Evolutionary conservation across 2,329 filamentous ascomycete genomes (phyloP).

Genomic region (Fusarium tjaetaba): DNA sequence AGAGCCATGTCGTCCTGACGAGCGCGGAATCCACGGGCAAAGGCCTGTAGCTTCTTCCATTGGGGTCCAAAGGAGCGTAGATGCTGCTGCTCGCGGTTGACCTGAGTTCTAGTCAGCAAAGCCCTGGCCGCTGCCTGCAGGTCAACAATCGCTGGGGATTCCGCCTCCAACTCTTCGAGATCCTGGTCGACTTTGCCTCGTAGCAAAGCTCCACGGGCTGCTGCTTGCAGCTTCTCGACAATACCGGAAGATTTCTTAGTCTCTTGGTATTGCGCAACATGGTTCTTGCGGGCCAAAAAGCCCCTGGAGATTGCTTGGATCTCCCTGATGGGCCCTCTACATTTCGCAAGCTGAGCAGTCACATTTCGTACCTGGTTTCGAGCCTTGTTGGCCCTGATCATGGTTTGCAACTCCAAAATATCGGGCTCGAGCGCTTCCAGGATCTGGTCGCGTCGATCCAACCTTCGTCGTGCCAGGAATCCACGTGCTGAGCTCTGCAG

Average conservation of each 20-base stretch:
- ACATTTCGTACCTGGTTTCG: slow-evolving; percentile 67
- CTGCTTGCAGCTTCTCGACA: slow-evolving; percentile 71
- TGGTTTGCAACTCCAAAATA: slow-evolving; percentile 82
- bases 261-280: slow-evolving; percentile 65
- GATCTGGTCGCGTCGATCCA: slow-evolving; percentile 70
- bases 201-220: slow-evolving; percentile 72
- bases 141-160: slow-evolving; percentile 60
- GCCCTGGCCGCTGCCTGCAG: slow-evolving; percentile 76
- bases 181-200: slow-evolving; percentile 66
- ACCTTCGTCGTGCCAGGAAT: slow-evolving; percentile 73
- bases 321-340: slow-evolving; percentile 70
- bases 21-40: slow-evolving; percentile 58
- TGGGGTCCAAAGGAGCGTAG: slow-evolving; percentile 60
- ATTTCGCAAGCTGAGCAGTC: slow-evolving; percentile 68
- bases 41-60: slow-evolving; percentile 58
- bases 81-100: slow-evolving; percentile 60
- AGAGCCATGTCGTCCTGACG: slow-evolving; percentile 56
- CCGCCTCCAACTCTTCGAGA: slow-evolving; percentile 60
- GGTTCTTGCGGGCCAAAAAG: slow-evolving; percentile 68
- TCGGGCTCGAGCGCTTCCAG: slow-evolving; percentile 77
- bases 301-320: slow-evolving; percentile 75
- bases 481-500: slow-evolving; percentile 85
- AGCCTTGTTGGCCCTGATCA: slow-evolving; percentile 76
- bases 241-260: slow-evolving; percentile 62
- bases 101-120: slow-evolving; percentile 65